phyloP scores from a whole-genome alignment of 2,329 filamentous ascomycete genomes.

The Achaetomium macrosporum region DNA sequence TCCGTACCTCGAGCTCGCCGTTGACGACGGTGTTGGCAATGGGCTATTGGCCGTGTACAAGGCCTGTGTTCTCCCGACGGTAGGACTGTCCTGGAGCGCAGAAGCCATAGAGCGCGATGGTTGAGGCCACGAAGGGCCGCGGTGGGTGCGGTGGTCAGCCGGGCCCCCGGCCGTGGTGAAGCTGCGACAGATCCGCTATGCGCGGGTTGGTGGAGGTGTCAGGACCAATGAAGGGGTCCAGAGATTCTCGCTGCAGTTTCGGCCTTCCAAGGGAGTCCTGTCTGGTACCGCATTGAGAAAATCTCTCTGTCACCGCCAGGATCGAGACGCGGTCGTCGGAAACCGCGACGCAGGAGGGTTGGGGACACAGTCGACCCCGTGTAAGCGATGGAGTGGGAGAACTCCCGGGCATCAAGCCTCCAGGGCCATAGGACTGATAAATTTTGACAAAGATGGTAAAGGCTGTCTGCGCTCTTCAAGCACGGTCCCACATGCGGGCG shows the following conservation, averaged over 20 bases:
- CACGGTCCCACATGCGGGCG: too few relatives aligned
- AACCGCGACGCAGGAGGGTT: too few relatives aligned
- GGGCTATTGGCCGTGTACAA: constrained; percentile 27
- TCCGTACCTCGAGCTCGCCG: constrained; percentile 24
- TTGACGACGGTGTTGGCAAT: constrained; percentile 23
- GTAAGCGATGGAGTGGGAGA: too few relatives aligned
- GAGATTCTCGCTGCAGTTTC: constrained; percentile 34
- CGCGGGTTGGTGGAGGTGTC: constrained; percentile 20
- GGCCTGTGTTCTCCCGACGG: constrained; percentile 37
- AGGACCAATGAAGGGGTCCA: constrained; percentile 30
- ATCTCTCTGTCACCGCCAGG: not conserved
- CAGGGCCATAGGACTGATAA: too few relatives aligned
- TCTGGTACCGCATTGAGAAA: constrained; percentile 41
- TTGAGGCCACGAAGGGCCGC: constrained; percentile 17
- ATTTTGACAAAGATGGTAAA: too few relatives aligned
- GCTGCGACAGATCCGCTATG: constrained; percentile 49
- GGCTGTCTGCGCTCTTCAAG: too few relatives aligned
- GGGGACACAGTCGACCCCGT: too few relatives aligned
- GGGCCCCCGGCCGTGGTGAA: constrained; percentile 35
- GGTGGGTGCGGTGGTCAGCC: constrained; percentile 30
- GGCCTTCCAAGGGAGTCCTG: constrained; percentile 40
- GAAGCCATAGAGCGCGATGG: constrained; percentile 21
- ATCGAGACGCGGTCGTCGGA: not conserved
- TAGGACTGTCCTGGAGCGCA: constrained; percentile 40
- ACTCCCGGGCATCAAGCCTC: too few relatives aligned